Evolutionary conservation across 495 filamentous ascomycete species (phyloP), one percentile per base, ranked within the genome.

Genomic region (Astrothelium macrocarpum): DNA sequence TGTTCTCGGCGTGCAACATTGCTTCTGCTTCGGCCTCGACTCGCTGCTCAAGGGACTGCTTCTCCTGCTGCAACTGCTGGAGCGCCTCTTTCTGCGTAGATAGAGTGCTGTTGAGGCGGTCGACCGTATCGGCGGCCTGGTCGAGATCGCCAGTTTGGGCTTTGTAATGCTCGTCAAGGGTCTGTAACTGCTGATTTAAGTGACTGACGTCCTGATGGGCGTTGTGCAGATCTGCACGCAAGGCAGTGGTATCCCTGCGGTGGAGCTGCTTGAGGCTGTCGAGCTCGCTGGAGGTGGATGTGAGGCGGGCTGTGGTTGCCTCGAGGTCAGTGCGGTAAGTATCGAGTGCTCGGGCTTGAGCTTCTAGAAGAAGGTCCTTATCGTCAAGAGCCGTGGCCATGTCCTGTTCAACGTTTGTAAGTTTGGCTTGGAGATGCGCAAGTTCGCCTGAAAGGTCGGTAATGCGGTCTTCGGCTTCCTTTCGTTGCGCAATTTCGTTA

Each of bases 11-110:
- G 1, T 67, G 53, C 12, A 70, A 61, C 66, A 70, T 66, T 0
- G 31, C 25, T 29, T 67, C 67, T 2, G 69, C 69, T 36, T 71
- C 67, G 1, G 61, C 31, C 25, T 68, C 53, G 32, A 71, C 67
- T 20, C 67, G 62, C 31, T 61, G 59, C 59, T 69, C 69, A 14
- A 71, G 62, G 28, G 65, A 45, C n/a, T 1, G 39, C 46, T 23
- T 59, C 63, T 1, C 65, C 45, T n/a, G 31, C 29, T 14, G 43
- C 61, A n/a, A 69, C 64, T 1, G 64, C 64, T 2, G 29, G n/a
- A n/a, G n/a, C n/a, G n/a, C n/a, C n/a, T n/a, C n/a, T n/a, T n/a
- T n/a, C n/a, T n/a, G n/a, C n/a, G n/a, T n/a, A n/a, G n/a, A n/a
- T n/a, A n/a, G n/a, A n/a, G n/a, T 67, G 16, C 60, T 62, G 20